These are phyloP conservation scores for Emericellopsis cladophorae DNA, from an alignment of 2,329 filamentous ascomycete species.

Conservation along the genomic window DNA sequence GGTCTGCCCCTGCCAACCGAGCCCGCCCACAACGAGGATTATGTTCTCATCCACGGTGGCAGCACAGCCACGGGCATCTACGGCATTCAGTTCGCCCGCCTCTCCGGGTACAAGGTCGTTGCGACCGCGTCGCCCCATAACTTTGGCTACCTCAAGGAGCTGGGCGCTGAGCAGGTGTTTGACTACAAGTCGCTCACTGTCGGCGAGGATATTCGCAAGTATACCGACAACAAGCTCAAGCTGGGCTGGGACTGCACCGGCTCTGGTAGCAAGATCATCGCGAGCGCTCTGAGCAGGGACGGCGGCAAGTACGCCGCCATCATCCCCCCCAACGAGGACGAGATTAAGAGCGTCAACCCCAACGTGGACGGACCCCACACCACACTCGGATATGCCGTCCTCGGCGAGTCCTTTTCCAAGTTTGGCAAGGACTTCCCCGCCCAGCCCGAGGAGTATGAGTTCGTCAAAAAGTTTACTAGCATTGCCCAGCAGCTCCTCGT, in stretches of 20 bases:
- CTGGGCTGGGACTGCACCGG: conserved; percentile 10
- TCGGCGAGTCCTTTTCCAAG: conserved; percentile 18
- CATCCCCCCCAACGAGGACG: background rate
- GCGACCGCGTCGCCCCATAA: conserved; percentile 24
- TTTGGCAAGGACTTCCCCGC: conserved; percentile 5
- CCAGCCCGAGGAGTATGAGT: conserved; percentile 15
- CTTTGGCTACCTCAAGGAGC: conserved; percentile 19
- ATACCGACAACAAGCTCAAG: conserved; percentile 9
- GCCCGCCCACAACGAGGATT: conserved; percentile 19
- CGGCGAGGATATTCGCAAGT: conserved; percentile 11
- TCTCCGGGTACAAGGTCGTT: conserved; percentile 24
- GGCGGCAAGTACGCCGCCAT: background rate
- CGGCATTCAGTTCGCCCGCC: conserved; percentile 28
- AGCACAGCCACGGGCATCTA: conserved; percentile 44
- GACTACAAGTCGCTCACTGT: conserved; percentile 25
- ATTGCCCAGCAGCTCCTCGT: conserved; percentile 17
- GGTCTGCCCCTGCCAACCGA: conserved; percentile 29
- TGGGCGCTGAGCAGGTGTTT: conserved; percentile 31
- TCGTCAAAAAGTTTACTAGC: conserved; percentile 15
- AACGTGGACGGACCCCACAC: conserved; percentile 9
- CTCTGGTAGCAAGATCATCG: conserved; percentile 11
- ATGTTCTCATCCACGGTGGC: conserved; percentile 31
- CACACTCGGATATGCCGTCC: conserved; percentile 22
- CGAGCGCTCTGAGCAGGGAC: background rate
- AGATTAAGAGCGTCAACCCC: conserved; percentile 6